These are phyloP conservation scores for Heliamphora exappendiculata DNA, from an alignment of 148 eudicot genomes.

Conservation along the genomic window DNA sequence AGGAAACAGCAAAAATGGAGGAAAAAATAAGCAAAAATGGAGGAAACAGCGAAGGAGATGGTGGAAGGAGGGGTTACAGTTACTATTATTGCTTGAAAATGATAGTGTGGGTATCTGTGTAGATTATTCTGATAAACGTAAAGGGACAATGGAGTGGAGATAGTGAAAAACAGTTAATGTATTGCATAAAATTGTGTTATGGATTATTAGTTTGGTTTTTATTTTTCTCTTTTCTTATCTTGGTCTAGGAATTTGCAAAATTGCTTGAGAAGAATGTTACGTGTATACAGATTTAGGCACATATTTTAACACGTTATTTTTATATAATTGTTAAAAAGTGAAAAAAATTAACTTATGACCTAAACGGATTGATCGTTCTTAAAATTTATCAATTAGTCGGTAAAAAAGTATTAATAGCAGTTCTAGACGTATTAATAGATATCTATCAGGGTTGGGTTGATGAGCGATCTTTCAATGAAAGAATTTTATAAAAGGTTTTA, in stretches of 20 bases:
- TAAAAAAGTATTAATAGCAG: too few relatives aligned
- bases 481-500: too few relatives aligned
- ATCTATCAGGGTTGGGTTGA: too few relatives aligned
- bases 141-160: neutral
- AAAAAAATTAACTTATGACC: too few relatives aligned
- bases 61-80: neutral
- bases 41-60: slow-evolving; percentile 5
- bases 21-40: neutral
- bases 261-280: too few relatives aligned
- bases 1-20: neutral
- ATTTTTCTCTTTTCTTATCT: neutral
- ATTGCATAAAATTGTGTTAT: neutral
- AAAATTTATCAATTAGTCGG: too few relatives aligned
- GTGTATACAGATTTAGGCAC: too few relatives aligned
- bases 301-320: too few relatives aligned
- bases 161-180: neutral
- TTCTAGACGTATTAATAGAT: too few relatives aligned
- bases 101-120: slow-evolving; percentile 4
- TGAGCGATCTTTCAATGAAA: too few relatives aligned
- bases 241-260: neutral
- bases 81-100: neutral
- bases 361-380: too few relatives aligned
- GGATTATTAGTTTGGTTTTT: neutral
- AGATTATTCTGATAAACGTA: neutral
- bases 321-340: too few relatives aligned